A percentile compares a stretch with the other conserved stretches of the same genome.
Conservation (phyloP, 352 stramenopile species). For the Phytophthora fragariae region DNA sequence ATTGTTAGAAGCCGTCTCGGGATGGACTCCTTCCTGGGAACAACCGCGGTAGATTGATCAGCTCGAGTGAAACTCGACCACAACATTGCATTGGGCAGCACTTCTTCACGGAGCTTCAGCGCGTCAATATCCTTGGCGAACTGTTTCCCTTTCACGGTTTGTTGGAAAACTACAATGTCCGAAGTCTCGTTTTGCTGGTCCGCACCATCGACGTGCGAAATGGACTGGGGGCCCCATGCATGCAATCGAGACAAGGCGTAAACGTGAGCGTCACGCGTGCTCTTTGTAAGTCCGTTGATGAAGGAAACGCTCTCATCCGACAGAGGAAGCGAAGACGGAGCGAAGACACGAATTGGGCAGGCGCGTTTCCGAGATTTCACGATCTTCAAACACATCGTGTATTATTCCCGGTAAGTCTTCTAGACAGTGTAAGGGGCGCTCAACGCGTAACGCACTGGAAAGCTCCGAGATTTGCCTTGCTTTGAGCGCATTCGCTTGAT, state of each 20-base stretch:
- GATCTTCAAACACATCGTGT: background rate
- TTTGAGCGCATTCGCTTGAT: background rate
- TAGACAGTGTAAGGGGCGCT: background rate
- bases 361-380: background rate
- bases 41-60: background rate
- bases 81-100: background rate
- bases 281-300: background rate
- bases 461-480: background rate
- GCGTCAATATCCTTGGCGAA: too few species aligned
- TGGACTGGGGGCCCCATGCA: background rate
- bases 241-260: background rate
- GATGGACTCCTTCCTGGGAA: background rate
- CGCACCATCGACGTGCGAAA: too few species aligned
- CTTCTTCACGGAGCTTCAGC: background rate
- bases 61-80: background rate
- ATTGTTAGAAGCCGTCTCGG: background rate
- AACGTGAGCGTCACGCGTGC: background rate
- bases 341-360: background rate
- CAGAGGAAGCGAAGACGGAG: background rate
- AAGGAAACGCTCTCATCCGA: background rate
- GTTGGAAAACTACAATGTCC: too few species aligned
- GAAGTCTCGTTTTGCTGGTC: too few species aligned
- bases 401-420: background rate
- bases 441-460: background rate
- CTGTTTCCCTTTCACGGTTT: too few species aligned